Base-by-base conservation (phyloP, 2,329 filamentous ascomycete genomes). In the Cordyceps pruinosa region DNA sequence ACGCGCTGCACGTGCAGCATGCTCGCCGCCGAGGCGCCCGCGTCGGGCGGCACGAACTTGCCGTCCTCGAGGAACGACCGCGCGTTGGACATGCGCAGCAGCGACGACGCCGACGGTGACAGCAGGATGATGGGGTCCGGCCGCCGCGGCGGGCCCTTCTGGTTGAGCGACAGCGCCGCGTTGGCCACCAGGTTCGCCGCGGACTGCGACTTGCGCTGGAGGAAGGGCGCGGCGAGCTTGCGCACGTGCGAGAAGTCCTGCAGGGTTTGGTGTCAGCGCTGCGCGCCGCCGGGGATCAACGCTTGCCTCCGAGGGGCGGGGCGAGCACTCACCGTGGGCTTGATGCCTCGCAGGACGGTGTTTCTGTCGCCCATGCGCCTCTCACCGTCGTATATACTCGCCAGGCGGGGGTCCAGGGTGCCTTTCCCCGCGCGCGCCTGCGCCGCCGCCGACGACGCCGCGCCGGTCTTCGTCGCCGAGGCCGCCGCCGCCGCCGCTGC, bases 241-340 rank as follows among this genome's bases (percentile, higher is more conserved):
- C 92, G 89, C 61, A 97, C 88, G 66, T 92, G 87, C 17, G 91
- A 93, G 72, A 97, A 97, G 74, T 99, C 94, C 90, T 97, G 42
- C 8, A n/a, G n/a, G n/a, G n/a, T n/a, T n/a, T n/a, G n/a, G n/a
- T n/a, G n/a, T n/a, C n/a, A n/a, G n/a, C n/a, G n/a, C n/a, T n/a
- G n/a, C n/a, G n/a, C n/a, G n/a, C n/a, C n/a, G n/a, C n/a, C n/a
- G n/a, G n/a, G n/a, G n/a, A n/a, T n/a, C n/a, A n/a, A n/a, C n/a
- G n/a, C n/a, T n/a, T 15, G 34, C 34, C 34, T 35, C 13, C 2
- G 35, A 17, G 15, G 13, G 7, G 6, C 3, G 5, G 37, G n/a
- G 9, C 10, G 21, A n/a, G n/a, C 37, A 73, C 85, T 65, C 78
- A 96, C 92, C 42, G 89, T 92, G 48, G 89, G 87, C 72, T 96